Evolutionary conservation across 129 eudicot species (phyloP).

Genomic region (Erigeron canadensis): DNA sequence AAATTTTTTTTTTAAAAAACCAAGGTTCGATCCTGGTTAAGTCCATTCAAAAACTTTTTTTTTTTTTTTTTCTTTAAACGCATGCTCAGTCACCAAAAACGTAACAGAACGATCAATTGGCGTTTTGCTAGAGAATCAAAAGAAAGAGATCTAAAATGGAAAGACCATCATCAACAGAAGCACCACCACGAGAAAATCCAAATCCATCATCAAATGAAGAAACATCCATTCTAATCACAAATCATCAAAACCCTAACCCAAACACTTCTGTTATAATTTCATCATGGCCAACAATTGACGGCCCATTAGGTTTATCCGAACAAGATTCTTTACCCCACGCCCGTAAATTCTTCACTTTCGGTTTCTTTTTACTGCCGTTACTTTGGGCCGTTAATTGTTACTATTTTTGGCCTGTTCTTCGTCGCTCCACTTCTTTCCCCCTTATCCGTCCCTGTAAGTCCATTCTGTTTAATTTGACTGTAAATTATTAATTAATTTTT

Average conservation of each 20-base stretch:
- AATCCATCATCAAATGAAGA: slow-evolving; percentile 31
- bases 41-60: too few species aligned
- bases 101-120: too few species aligned
- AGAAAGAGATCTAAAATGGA: slow-evolving; percentile 34
- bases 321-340: slow-evolving; percentile 66
- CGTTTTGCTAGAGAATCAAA: neutral
- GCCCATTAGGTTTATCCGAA: slow-evolving; percentile 80
- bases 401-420: slow-evolving; percentile 96
- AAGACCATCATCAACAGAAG: slow-evolving; percentile 18
- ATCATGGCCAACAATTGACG: slow-evolving; percentile 84
- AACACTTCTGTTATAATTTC: slow-evolving; percentile 14
- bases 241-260: slow-evolving; percentile 18
- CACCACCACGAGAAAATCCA: neutral
- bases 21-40: too few species aligned
- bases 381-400: slow-evolving; percentile 94
- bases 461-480: neutral
- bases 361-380: slow-evolving; percentile 68
- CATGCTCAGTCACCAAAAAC: too few species aligned
- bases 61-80: too few species aligned
- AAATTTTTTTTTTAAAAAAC: too few species aligned
- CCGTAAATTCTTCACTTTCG: slow-evolving; percentile 66
- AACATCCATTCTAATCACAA: slow-evolving; percentile 26
- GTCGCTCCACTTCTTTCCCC: slow-evolving; percentile 60
- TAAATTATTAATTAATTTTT: too few species aligned
- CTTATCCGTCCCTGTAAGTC: slow-evolving; percentile 75